These are phyloP conservation scores for Gyrodon lividus DNA, from an alignment of 768 basidiomycete genomes.

Conservation along the genomic window DNA sequence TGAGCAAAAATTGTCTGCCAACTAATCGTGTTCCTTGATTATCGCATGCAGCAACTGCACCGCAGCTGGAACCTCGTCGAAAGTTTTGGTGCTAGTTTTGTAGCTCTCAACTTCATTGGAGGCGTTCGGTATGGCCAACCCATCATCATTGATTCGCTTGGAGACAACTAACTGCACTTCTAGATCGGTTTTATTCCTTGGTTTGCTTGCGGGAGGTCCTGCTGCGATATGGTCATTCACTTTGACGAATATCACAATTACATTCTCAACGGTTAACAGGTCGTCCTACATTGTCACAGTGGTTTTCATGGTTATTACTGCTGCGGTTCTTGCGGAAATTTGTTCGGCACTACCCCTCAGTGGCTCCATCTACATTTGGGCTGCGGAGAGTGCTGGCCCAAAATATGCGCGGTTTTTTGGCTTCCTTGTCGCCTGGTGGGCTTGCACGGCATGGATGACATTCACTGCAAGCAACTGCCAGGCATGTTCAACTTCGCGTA, in stretches of 20 bases:
- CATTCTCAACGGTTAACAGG: conserved; percentile 45
- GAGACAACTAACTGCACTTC: neutral
- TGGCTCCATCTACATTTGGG: conserved; percentile 95
- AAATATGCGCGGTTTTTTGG: conserved; percentile 86
- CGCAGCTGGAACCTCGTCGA: conserved; percentile 82
- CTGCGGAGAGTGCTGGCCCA: conserved; percentile 87
- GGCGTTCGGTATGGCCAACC: conserved; percentile 64
- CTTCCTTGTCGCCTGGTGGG: conserved; percentile 92
- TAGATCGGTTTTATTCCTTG: conserved; percentile 78
- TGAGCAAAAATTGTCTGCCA: conserved; percentile 24
- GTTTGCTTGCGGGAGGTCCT: conserved; percentile 82
- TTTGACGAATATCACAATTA: neutral
- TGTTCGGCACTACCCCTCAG: conserved; percentile 86
- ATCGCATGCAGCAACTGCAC: conserved; percentile 66
- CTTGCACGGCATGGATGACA: conserved; percentile 95
- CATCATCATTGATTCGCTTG: conserved; percentile 1
- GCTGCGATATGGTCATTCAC: conserved; percentile 71
- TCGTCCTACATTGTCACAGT: conserved; percentile 81
- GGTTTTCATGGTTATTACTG: conserved; percentile 86
- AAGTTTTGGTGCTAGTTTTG: conserved; percentile 86
- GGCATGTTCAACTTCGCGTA: conserved; percentile 38
- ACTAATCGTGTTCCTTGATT: neutral
- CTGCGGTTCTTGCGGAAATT: conserved; percentile 83
- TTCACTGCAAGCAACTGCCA: conserved; percentile 88
- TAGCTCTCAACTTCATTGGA: conserved; percentile 88